Evolutionary conservation across 208 protist species (phyloP), one percentile per base, ranked within the genome.

Genomic region (Crithidia bombi): DNA sequence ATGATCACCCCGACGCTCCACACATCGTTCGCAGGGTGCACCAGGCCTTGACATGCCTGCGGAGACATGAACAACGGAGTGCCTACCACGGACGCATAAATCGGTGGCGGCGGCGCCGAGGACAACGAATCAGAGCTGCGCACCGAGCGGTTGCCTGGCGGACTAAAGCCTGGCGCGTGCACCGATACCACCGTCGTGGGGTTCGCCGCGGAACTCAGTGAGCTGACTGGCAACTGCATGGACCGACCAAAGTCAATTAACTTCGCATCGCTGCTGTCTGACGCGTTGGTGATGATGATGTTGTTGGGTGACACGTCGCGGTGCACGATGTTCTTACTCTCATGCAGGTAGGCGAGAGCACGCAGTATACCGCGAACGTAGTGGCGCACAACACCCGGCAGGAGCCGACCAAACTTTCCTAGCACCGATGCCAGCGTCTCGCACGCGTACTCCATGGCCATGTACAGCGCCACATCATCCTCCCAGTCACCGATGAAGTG

Each of bases 11-110:
- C 87, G 12, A 96, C 69, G 54, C 70, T 76, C 90, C 90, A 96
- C n/a, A 96, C 78, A 65, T 96, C 90, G 56, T 85, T 91, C 25
- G 79, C 76, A 4, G 69, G 71, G 56, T 90, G 69, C 49, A 86
- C 78, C 21, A 84, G 43, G 23, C 88, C 90, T 17, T 59, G 46
- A 47, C 86, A 91, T 4, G 88, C 87, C 69, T 96, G 77, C 23
- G 90, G 90, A 0, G 90, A 91, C 86, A 96, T 92, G 65, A 86
- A 96, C 21, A 87, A 36, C 4, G 90, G 87, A 0, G 87, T 93
- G 30, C 90, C 90, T 30, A 85, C 84, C 0, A 90, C 73, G 2
- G 63, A 25, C 19, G 39, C 39, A 9, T 43, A 26, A 1, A 56
- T 30, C 38, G 14, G 38, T 23, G 6, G 43, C 43, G 23, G 28